Evolutionary conservation across 306 rosid genomes (phyloP).

Genomic region (Betula pendula): DNA sequence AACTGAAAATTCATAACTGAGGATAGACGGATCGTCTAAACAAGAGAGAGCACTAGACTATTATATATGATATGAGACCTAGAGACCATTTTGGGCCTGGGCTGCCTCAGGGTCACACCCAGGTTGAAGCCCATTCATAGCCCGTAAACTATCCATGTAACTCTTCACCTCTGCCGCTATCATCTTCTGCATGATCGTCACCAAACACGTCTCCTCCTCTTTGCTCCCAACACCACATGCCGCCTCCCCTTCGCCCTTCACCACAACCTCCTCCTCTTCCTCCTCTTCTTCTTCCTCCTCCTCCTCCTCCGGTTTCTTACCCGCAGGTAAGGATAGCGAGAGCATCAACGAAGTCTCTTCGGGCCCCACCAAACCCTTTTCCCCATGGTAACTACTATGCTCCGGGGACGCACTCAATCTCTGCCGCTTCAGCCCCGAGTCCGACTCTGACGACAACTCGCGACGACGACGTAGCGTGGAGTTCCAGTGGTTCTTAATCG

Average conservation of each 20-base stretch:
- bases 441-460: conserved; percentile 28
- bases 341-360: conserved; percentile 62
- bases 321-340: conserved; percentile 29
- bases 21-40: background rate
- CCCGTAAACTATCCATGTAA: conserved; percentile 50
- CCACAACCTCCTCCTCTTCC: conserved; percentile 5
- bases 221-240: background rate
- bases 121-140: conserved; percentile 17
- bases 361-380: conserved; percentile 1
- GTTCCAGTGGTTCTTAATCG: conserved; percentile 96
- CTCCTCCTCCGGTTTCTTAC: conserved; percentile 2
- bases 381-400: conserved; percentile 17
- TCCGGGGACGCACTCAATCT: conserved; percentile 33
- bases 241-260: conserved; percentile 3
- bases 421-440: conserved; percentile 34
- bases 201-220: conserved; percentile 36
- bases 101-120: conserved; percentile 16
- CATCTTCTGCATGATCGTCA: conserved; percentile 54
- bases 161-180: conserved; percentile 70
- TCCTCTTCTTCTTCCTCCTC: conserved; percentile 3
- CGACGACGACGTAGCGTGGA: conserved; percentile 75
- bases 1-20: background rate
- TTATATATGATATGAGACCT: no score
- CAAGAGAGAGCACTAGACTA: no score
- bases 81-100: conserved; percentile 17